Evolutionary conservation across 768 basidiomycete species (phyloP).

Genomic region (Amanita pallidorosea): DNA sequence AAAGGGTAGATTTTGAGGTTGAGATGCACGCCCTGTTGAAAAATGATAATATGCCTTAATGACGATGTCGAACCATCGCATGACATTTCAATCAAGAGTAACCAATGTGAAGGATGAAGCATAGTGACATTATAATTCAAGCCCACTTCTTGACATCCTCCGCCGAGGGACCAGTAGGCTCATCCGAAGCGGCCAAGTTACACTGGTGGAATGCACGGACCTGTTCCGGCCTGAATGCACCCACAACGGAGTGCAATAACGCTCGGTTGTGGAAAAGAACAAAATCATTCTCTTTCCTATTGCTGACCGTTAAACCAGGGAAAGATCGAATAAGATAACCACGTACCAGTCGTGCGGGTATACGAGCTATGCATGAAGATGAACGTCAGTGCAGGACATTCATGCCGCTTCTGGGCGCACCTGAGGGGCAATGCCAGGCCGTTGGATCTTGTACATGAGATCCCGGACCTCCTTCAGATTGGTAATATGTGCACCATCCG

Average conservation of each 20-base stretch:
- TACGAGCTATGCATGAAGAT: slow-evolving; percentile 37
- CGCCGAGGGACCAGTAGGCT: slow-evolving; percentile 55
- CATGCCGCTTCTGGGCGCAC: slow-evolving; percentile 25
- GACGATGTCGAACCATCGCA: no score
- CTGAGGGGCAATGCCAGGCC: slow-evolving; percentile 67
- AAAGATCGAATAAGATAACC: neutral
- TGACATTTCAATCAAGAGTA: no score
- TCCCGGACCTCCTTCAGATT: slow-evolving; percentile 12
- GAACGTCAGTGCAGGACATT: neutral
- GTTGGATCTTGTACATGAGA: slow-evolving; percentile 13
- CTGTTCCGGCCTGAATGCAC: slow-evolving; percentile 57
- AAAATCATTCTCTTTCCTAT: slow-evolving; percentile 48
- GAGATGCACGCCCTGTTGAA: no score
- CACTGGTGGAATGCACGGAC: slow-evolving; percentile 78
- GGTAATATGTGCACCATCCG: slow-evolving; percentile 13
- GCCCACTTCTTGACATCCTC: slow-evolving; percentile 60
- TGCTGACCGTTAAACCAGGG: neutral
- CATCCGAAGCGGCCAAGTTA: slow-evolving; percentile 74
- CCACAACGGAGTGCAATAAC: slow-evolving; percentile 72
- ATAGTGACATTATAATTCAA: slow-evolving; percentile 6
- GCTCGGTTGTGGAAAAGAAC: slow-evolving; percentile 85
- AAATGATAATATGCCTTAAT: no score
- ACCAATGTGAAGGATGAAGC: no score
- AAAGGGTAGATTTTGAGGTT: slow-evolving; percentile 21
- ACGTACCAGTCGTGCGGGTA: slow-evolving; percentile 82